Base-by-base conservation (phyloP, 768 basidiomycete species). In the Xerocomellus amylosporus region DNA sequence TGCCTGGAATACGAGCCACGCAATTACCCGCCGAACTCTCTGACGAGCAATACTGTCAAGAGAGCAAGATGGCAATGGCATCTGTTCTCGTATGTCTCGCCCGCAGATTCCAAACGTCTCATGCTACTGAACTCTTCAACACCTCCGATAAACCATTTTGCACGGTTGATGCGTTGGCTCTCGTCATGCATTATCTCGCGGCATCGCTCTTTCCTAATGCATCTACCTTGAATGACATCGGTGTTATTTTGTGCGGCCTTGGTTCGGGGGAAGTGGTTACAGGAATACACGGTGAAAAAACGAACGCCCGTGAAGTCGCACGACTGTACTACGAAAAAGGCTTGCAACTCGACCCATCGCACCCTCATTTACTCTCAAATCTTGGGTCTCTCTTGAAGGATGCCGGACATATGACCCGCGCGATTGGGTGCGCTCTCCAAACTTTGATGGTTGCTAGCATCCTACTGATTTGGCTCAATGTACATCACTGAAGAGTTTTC, bases 321-420 rank as follows among this genome's bases (percentile, higher is more conserved):
- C 64, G 73, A 34, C 53, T 72, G 40, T 81, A 77, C 60, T 81
- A 81, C 58, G 67, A 74, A 40, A 67, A 72, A 22, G 79, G 79
- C 3, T 65, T 81, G 46, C 67, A 71, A 54, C 61, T 76, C 33
- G 77, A 81, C 54, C 68, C 75, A 22, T 69, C 70, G 1, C 78
- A 81, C 53, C 79, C 79, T 33, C 78, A 80, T 57, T 63, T 81
- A 14, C 71, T 79, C 48, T 79, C 78, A 5, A 81, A 81, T 56
- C 65, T 78, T 24, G 79, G 80, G 5, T 79, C 78, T 9, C 72
- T 81, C 14, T 60, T 79, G 51, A 81, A 81, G 58, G 79, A 81
- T 55, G 71, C 74, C 31, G 79, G 80, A 6, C 67, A 75, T 22
- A 64, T 70, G 9, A 65, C 66, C 0, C 66, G 74, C 45, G 79